Conservation (phyloP, 2,329 filamentous ascomycete genomes). For the Ascomycota sp. region DNA sequence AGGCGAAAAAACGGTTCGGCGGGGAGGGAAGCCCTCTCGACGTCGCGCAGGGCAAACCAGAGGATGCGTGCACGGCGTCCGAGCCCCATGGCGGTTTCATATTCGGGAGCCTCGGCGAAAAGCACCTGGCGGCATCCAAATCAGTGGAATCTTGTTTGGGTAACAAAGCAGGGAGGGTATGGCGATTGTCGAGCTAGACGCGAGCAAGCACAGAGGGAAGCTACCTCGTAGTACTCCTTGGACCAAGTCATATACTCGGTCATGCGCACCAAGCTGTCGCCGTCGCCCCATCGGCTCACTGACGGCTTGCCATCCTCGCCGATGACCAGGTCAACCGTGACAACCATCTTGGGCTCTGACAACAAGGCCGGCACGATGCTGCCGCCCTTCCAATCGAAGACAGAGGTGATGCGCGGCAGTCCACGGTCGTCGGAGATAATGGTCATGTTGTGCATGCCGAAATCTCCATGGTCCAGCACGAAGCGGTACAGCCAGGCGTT, state of each 20-base stretch:
- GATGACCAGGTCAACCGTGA: conserved; percentile 3
- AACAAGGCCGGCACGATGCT: conserved; percentile 11
- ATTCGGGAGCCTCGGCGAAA: not conserved
- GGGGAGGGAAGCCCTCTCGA: no score
- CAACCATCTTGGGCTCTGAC: conserved; percentile 6
- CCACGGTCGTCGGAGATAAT: conserved; percentile 1
- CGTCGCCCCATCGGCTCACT: conserved; percentile 5
- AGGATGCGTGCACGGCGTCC: conserved; percentile 9
- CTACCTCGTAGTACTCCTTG: conserved; percentile 8
- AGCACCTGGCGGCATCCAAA: conserved; percentile 1
- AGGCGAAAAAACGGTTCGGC: no score
- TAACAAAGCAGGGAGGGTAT: no score
- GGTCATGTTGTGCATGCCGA: conserved; percentile 13
- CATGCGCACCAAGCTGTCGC: conserved; percentile 3
- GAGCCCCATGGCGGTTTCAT: conserved; percentile 5
- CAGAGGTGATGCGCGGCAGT: conserved; percentile 7
- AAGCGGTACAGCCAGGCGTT: conserved; percentile 8
- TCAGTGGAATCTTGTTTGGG: no score
- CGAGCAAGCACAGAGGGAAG: not conserved
- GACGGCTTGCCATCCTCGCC: conserved; percentile 6
- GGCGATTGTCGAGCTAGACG: no score
- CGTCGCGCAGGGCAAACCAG: conserved; percentile 8
- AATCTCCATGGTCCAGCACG: conserved; percentile 15
- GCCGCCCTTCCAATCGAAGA: conserved; percentile 12
- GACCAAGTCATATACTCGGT: conserved; percentile 6